Evolutionary conservation across 164 flowering plant species (phyloP).

Genomic region (Annona cherimola): DNA sequence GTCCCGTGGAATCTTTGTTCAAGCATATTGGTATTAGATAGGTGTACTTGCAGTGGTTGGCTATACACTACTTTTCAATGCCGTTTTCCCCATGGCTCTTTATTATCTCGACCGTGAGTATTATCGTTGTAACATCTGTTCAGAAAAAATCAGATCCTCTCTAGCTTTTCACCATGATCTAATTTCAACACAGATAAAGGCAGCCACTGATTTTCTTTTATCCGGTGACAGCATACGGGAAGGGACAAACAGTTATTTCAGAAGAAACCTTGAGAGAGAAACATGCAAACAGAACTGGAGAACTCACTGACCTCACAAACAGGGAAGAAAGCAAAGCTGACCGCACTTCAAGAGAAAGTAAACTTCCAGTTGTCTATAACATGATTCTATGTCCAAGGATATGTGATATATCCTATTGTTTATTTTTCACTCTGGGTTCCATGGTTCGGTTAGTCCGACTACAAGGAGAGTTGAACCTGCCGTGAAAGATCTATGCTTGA

Average conservation of each 20-base stretch:
- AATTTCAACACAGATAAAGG: not conserved
- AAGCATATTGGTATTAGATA: no score
- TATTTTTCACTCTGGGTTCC: not conserved
- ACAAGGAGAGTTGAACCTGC: not conserved
- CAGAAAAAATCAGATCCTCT: not conserved
- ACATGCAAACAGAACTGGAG: slow-evolving; percentile 11
- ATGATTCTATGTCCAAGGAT: not conserved
- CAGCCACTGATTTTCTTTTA: not conserved
- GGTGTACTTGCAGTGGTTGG: no score
- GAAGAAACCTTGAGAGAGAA: slow-evolving; percentile 25
- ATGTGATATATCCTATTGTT: not conserved
- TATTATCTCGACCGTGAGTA: slow-evolving; percentile 30
- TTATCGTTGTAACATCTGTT: not conserved
- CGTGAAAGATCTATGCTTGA: not conserved
- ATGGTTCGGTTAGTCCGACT: not conserved
- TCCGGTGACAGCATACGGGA: slow-evolving; percentile 30
- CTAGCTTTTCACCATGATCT: not conserved
- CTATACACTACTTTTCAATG: no score
- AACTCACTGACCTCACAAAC: slow-evolving; percentile 11
- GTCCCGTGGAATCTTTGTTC: no score
- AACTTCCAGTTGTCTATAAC: not conserved
- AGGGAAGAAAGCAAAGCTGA: slow-evolving; percentile 5
- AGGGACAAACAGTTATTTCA: slow-evolving; percentile 18
- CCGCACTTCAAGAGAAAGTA: not conserved
- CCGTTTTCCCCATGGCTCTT: slow-evolving; percentile 26